Conservation (phyloP, 495 filamentous ascomycete species). For the Glarea lozoyensis region DNA sequence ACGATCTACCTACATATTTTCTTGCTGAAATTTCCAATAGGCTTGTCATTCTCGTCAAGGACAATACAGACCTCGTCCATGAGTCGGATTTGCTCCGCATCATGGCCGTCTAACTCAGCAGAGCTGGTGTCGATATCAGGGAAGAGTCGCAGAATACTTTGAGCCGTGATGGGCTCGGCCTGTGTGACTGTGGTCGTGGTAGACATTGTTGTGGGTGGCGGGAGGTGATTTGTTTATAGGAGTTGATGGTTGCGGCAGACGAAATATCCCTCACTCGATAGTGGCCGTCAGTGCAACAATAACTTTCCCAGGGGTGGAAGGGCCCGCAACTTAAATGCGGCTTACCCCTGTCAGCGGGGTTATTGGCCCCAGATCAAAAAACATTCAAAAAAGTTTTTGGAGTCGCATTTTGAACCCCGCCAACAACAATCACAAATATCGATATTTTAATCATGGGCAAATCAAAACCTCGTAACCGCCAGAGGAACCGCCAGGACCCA, state of each 20-base stretch:
- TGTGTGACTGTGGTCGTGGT: conserved; percentile 30
- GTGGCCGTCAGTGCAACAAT: not conserved
- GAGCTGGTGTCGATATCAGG: conserved; percentile 92
- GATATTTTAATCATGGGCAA: conserved; percentile 16
- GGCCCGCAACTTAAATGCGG: not conserved
- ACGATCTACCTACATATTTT: conserved; percentile 69
- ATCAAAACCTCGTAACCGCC: conserved; percentile 17
- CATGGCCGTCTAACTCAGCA: conserved; percentile 72
- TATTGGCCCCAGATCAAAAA: conserved; percentile 1
- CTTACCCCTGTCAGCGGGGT: not conserved
- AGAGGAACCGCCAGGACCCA: conserved; percentile 27
- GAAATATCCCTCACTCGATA: conserved; percentile 17
- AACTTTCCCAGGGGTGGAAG: not conserved
- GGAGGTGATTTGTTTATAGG: conserved; percentile 1
- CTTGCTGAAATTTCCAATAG: conserved; percentile 96
- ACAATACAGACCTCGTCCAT: conserved; percentile 99
- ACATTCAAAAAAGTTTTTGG: conserved; percentile 1
- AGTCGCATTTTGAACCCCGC: not conserved
- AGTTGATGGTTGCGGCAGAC: conserved; percentile 8
- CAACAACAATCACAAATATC: not conserved
- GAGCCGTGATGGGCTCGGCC: conserved; percentile 60
- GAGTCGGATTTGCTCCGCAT: conserved; percentile 92
- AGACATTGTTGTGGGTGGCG: conserved; percentile 20
- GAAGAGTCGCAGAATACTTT: conserved; percentile 81
- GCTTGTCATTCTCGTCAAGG: conserved; percentile 79